A percentile compares a stretch with the other conserved stretches of the same genome.
Conservation (phyloP, 2,329 filamentous ascomycete species). For the Phyllosticta citrichinensis region DNA sequence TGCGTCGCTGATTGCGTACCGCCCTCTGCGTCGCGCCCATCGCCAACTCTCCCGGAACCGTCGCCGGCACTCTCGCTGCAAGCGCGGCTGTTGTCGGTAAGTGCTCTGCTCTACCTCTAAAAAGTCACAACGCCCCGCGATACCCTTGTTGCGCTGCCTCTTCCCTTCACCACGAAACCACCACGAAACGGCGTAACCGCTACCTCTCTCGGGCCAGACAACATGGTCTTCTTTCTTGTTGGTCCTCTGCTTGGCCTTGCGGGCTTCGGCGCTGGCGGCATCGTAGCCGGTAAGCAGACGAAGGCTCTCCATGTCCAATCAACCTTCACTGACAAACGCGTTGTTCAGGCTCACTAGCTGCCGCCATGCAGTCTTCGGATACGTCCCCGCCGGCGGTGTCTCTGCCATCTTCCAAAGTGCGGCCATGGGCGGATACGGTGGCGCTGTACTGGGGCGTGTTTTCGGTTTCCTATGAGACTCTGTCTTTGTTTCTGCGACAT, state of each 20-base stretch:
- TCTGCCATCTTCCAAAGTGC: neutral
- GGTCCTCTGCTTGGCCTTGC: neutral
- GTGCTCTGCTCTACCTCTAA: neutral
- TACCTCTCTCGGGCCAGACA: neutral
- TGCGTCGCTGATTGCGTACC: too few relatives aligned
- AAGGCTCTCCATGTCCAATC: neutral
- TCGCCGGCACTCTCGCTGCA: neutral
- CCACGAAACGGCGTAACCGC: neutral
- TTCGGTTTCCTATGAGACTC: neutral
- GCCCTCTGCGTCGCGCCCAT: neutral
- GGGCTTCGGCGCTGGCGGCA: neutral
- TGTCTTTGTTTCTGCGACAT: too few relatives aligned
- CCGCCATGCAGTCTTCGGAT: neutral
- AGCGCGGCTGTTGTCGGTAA: neutral
- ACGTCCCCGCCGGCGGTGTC: neutral
- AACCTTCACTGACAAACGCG: neutral
- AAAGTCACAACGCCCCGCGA: neutral
- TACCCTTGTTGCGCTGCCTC: neutral
- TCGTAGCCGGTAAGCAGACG: neutral
- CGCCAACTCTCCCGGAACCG: neutral
- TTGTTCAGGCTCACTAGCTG: neutral
- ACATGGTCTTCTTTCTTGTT: neutral
- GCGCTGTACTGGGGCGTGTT: neutral
- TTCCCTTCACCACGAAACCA: neutral
- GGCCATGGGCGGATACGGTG: neutral